Evolutionary conservation across 1,284 basidiomycete species (phyloP).

Genomic region (Clitocybe nebularis): DNA sequence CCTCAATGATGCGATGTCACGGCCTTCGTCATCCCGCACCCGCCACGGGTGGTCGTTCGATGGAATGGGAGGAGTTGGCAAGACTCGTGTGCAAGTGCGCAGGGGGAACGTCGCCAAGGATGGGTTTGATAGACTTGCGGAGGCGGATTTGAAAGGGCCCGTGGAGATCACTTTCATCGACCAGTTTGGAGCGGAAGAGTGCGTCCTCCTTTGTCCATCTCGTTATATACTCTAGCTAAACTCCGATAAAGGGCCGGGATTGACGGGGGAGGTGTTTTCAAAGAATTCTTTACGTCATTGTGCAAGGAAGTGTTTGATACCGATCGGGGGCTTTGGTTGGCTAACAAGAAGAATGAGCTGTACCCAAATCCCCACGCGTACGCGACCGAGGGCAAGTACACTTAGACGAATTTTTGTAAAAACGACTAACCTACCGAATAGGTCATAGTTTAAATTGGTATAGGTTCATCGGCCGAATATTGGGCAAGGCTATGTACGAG

Average conservation of each 20-base stretch:
- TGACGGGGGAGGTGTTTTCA: conserved; percentile 96
- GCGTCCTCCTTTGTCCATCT: conserved; percentile 26
- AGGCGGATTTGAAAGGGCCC: conserved; percentile 73
- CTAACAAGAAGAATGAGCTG: conserved; percentile 86
- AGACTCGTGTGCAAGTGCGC: conserved; percentile 62
- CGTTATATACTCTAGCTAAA: not conserved
- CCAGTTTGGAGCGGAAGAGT: conserved; percentile 84
- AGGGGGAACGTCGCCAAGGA: conserved; percentile 81
- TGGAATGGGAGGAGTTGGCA: conserved; percentile 20
- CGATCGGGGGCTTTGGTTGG: conserved; percentile 90
- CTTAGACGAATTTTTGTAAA: not conserved
- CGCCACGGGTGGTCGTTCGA: conserved; percentile 8
- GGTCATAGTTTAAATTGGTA: conserved; percentile 88
- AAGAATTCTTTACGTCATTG: conserved; percentile 92
- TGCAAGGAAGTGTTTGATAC: conserved; percentile 94
- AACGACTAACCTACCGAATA: not conserved
- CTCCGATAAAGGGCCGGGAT: conserved; percentile 67
- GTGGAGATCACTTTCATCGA: conserved; percentile 91
- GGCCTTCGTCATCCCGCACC: conserved; percentile 14
- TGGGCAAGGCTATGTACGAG: conserved; percentile 96
- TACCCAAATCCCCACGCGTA: conserved; percentile 93
- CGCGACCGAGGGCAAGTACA: conserved; percentile 70
- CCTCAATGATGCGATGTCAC: conserved; percentile 46
- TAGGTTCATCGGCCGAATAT: conserved; percentile 87
- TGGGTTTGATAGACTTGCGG: conserved; percentile 79